Evolutionary conservation across 2,329 filamentous ascomycete genomes (phyloP), one percentile per base, ranked within the genome.

Genomic region (Nigrograna mackinnonii): DNA sequence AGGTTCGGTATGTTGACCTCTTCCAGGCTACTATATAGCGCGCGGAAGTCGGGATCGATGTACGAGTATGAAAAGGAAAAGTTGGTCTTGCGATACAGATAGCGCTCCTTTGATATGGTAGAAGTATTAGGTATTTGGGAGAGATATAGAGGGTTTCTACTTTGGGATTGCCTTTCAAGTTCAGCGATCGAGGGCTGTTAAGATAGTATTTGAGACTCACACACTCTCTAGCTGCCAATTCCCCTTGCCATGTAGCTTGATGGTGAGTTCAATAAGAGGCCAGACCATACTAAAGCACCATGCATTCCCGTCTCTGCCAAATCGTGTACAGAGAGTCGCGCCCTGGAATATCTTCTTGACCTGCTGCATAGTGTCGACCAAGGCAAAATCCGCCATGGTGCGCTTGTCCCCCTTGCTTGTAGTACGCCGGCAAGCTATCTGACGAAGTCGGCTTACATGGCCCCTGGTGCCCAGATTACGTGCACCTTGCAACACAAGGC

Each of bases 1-100:
- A 47, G 28, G 22, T 47, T 30, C 18, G 14, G 22, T 31, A 11
- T 34, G 14, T 43, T 44, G 11, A 33, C 40, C 39, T 33, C 38
- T 24, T 38, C 39, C 20, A 53, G 37, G 16, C 28, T 36, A 9
- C 31, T 46, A 28, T 50, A 53, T 12, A 53, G 37, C 20, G 20
- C 40, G 16, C 21, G 20, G 44, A 39, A 46, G 32, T 44, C 20
- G 14, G 44, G 47, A 24, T 47, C 22, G 20, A 49, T 33, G 35
- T 46, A 41, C 24, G 44, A 53, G 39, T 50, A 52, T 16, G 41
- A 47, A n/a, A 50, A 43, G 41, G 35, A 49, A 35, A 46, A 50
- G 36, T 50, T 35, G 30, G 49, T 50, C 22, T 45, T 53, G 28
- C 47, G 47, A 21, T 30, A 39, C 30, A 50, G 16, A 37, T 37